Conservation (phyloP, 129 eudicot species). For the Arctium lappa region DNA sequence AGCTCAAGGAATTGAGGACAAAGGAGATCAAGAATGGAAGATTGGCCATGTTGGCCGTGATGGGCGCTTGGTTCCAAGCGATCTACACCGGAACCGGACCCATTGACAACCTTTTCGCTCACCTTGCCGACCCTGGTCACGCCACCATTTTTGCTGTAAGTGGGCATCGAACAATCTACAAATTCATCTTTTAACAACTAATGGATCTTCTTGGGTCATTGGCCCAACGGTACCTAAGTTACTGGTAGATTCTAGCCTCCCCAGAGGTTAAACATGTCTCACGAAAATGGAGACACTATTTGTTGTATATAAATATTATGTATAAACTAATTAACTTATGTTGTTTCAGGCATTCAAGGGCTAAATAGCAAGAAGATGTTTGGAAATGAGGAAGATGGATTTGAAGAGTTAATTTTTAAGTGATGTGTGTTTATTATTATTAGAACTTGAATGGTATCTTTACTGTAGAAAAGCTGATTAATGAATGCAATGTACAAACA, state of each 20-base stretch:
- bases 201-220: not conserved
- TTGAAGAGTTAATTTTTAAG: conserved; percentile 33
- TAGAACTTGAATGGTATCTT: conserved; percentile 32
- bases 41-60: conserved; percentile 96
- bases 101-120: conserved; percentile 95
- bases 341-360: conserved; percentile 70
- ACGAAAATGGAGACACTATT: not conserved
- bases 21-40: conserved; percentile 99
- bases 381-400: conserved; percentile 11
- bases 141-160: conserved; percentile 99
- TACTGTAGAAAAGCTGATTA: conserved; percentile 40
- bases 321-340: not conserved
- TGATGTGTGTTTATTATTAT: conserved; percentile 41
- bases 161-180: not conserved
- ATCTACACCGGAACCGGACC: conserved; percentile 96
- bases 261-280: no score
- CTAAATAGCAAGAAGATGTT: conserved; percentile 38
- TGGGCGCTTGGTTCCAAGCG: conserved; percentile 99
- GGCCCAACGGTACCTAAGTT: no score
- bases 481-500: conserved; percentile 63
- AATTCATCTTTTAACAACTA: not conserved
- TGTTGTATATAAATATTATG: not conserved
- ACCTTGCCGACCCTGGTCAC: conserved; percentile 99
- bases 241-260: no score
- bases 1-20: conserved; percentile 87